phyloP scores from a whole-genome alignment of 2,329 filamentous ascomycete species.

The Trichoderma guizhouense region DNA sequence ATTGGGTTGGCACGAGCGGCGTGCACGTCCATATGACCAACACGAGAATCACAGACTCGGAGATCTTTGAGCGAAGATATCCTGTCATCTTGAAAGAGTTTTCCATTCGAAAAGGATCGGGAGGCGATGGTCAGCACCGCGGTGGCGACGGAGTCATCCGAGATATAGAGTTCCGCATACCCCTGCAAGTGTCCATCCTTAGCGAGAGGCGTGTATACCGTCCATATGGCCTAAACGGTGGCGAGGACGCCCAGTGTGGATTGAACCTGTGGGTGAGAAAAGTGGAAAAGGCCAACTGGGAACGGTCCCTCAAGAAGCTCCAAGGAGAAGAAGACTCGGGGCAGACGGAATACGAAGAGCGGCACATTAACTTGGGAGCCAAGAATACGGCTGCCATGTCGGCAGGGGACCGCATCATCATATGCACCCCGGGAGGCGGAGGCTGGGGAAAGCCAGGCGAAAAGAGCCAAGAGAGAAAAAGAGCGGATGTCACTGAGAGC shows the following conservation, averaged over 20 bases:
- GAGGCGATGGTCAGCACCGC: slow-evolving; percentile 61
- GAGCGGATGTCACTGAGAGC: slow-evolving; percentile 51
- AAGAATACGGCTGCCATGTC: slow-evolving; percentile 79
- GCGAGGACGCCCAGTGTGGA: slow-evolving; percentile 73
- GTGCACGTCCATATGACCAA: slow-evolving; percentile 65
- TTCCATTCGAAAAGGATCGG: slow-evolving; percentile 58
- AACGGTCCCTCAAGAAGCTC: slow-evolving; percentile 41
- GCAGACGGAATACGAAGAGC: slow-evolving; percentile 51
- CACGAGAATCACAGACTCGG: slow-evolving; percentile 64
- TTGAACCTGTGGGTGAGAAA: slow-evolving; percentile 84
- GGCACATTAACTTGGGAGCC: slow-evolving; percentile 68
- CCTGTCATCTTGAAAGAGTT: slow-evolving; percentile 72
- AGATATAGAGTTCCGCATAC: slow-evolving; percentile 76
- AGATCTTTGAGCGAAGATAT: slow-evolving; percentile 52
- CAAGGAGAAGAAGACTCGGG: slow-evolving; percentile 31
- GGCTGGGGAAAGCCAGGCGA: slow-evolving; percentile 66
- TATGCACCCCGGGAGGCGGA: slow-evolving; percentile 75
- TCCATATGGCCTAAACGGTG: slow-evolving; percentile 68
- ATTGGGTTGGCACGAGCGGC: slow-evolving; percentile 42
- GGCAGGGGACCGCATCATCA: slow-evolving; percentile 72
- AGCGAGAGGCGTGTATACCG: slow-evolving; percentile 74
- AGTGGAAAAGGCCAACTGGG: slow-evolving; percentile 56
- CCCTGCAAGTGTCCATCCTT: slow-evolving; percentile 73
- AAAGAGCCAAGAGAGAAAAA: slow-evolving; percentile 48
- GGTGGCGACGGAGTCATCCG: slow-evolving; percentile 73